These are phyloP conservation scores for Medicago ruthenica DNA, from an alignment of 306 rosid genomes.

Conservation along the genomic window DNA sequence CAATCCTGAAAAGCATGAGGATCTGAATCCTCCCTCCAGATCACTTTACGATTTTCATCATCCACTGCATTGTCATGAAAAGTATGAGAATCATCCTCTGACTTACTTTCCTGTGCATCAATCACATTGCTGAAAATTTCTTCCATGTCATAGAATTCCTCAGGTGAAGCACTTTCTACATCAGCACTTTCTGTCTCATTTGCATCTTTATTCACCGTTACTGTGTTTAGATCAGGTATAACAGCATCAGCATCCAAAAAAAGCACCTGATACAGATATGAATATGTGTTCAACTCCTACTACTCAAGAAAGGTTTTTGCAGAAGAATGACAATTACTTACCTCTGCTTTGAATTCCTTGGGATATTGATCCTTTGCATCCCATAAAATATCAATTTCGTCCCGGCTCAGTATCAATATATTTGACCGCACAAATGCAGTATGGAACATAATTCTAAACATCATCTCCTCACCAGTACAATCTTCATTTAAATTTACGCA, in stretches of 20 bases:
- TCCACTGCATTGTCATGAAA: conserved; percentile 48
- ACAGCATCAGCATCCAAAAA: conserved; percentile 92
- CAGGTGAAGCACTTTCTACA: conserved; percentile 83
- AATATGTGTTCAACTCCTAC: conserved; percentile 70
- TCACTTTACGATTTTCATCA: conserved; percentile 55
- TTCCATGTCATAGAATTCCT: conserved; percentile 96
- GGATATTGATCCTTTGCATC: conserved; percentile 86
- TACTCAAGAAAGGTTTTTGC: conserved; percentile 46
- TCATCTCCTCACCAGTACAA: conserved; percentile 75
- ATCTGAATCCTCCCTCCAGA: conserved; percentile 76
- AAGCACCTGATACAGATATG: conserved; percentile 85
- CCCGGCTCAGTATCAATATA: conserved; percentile 78
- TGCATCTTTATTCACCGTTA: conserved; percentile 61
- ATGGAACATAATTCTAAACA: conserved; percentile 90
- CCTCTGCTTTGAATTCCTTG: conserved; percentile 94
- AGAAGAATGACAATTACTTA: conserved; percentile 54
- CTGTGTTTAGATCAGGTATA: conserved; percentile 76
- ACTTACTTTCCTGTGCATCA: conserved; percentile 73
- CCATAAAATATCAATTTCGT: conserved; percentile 87
- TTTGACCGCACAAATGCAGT: conserved; percentile 91
- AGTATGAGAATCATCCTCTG: conserved; percentile 54
- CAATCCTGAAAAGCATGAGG: conserved; percentile 81
- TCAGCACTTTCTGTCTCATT: conserved; percentile 77
- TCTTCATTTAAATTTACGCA: conserved; percentile 82
- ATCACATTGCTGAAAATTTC: conserved; percentile 86